Evolutionary conservation across 176 grass and related monocot genomes (phyloP), one percentile per base, ranked within the genome.

Genomic region (Oryza nivara): DNA sequence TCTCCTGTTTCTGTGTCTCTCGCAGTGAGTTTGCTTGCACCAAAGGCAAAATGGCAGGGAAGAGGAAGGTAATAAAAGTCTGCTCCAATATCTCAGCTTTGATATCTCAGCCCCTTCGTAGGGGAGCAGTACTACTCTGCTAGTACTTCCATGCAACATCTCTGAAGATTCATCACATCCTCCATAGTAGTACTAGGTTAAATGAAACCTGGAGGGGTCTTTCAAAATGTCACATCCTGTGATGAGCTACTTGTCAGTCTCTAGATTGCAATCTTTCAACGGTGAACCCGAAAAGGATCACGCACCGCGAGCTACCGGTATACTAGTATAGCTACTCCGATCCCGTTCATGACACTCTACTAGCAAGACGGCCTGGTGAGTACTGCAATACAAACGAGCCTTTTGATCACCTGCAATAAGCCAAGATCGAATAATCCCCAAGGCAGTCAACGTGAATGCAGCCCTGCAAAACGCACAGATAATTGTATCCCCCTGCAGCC

Each of bases 161-260:
- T 22, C 20, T 35, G 67, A 75, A 47, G 25, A 35, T 45, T 35
- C 44, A 49, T 7, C 44, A 44, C 60, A 52, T 4, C 60, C 60
- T 80, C 35, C 71, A 15, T 41, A 10, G 47, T 23, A 4, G 51
- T 54, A 54, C 13, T 28, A 66, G 56, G 44, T 80, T 68, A 84
- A 77, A 82, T 86, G 78, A 17, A 73, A 81, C 79, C 84, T 83
- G 38, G 87, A 85, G 67, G 65, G 68, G 81, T 65, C 85, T 72
- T 63, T 81, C 35, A 75, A 76, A 46, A 76, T 76, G 84, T 87
- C 80, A 79, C 84, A 52, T 87, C 84, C 40, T 78, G 45, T 47
- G 74, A 83, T 36, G 83, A 67, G 36, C 56, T 66, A 74, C 79
- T 64, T 26, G 84, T 90, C 84, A 75, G 7, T 19, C 15, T 34